These are phyloP conservation scores for Canavalia gladiata DNA, from an alignment of 306 rosid genomes.

Conservation along the genomic window DNA sequence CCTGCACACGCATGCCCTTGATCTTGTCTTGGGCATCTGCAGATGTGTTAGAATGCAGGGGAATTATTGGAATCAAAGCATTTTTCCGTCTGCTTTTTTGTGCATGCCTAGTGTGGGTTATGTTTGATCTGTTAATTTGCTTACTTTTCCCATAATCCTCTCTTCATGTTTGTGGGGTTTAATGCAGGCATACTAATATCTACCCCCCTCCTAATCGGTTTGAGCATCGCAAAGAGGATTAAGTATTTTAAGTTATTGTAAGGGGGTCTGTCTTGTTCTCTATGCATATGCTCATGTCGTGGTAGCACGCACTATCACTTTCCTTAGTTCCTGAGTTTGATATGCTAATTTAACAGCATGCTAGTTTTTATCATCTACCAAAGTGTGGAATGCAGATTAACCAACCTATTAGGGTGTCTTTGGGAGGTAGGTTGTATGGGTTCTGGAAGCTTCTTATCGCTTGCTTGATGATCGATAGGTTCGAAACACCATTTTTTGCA, in stretches of 20 bases:
- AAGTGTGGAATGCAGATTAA: neutral
- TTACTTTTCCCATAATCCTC: neutral
- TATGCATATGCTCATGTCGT: constrained; percentile 1
- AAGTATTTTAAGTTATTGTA: neutral
- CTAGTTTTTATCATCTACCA: neutral
- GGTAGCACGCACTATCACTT: neutral
- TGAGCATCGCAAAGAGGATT: neutral
- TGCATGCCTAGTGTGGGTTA: constrained; percentile 27
- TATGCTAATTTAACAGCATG: neutral
- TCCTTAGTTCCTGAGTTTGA: neutral
- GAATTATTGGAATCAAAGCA: constrained; percentile 54
- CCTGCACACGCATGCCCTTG: constrained; percentile 57
- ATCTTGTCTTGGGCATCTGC: constrained; percentile 57
- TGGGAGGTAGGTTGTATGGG: neutral
- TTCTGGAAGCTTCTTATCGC: constrained; percentile 21
- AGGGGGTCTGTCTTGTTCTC: neutral
- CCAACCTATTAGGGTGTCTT: neutral
- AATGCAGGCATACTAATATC: constrained; percentile 9
- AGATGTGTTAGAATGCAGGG: constrained; percentile 57
- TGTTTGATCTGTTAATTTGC: constrained; percentile 39
- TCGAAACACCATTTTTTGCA: neutral
- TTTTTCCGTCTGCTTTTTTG: constrained; percentile 45
- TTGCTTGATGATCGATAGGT: constrained; percentile 9
- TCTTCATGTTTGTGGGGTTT: constrained; percentile 7
- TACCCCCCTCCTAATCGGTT: constrained; percentile 1